phyloP scores from a whole-genome alignment of 495 filamentous ascomycete genomes.

The Xylaria grammica region DNA sequence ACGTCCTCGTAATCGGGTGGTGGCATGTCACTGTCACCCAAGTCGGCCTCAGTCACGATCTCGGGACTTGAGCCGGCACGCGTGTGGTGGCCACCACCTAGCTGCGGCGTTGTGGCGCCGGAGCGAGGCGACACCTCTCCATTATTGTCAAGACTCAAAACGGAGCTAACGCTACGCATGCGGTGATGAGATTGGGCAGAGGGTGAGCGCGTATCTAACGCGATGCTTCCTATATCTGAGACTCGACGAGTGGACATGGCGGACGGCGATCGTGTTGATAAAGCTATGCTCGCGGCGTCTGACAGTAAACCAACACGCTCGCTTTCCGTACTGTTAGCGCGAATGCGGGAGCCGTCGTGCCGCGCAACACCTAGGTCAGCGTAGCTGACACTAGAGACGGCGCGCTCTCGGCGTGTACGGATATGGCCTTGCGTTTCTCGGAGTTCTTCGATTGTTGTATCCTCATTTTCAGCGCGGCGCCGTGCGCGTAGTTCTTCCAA shows the following conservation, averaged over 20 bases:
- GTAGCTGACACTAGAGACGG: constrained; percentile 85
- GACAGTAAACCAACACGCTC: constrained; percentile 76
- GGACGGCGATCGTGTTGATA: constrained; percentile 37
- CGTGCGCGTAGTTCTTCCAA: constrained; percentile 62
- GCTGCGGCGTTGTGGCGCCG: constrained; percentile 42
- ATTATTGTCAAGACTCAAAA: constrained; percentile 53
- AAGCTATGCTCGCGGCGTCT: constrained; percentile 66
- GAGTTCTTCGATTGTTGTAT: constrained; percentile 52
- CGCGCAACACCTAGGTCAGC: constrained; percentile 83
- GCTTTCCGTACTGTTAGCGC: constrained; percentile 79
- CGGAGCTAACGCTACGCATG: constrained; percentile 50
- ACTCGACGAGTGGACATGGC: constrained; percentile 28
- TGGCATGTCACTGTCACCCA: constrained; percentile 55
- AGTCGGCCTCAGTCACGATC: constrained; percentile 48
- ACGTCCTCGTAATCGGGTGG: constrained; percentile 62
- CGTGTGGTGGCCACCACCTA: constrained; percentile 29
- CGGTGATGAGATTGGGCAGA: constrained; percentile 41
- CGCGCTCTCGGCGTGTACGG: constrained; percentile 66
- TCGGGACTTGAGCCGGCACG: constrained; percentile 46
- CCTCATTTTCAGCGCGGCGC: constrained; percentile 43
- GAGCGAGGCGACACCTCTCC: constrained; percentile 44
- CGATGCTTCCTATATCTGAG: constrained; percentile 6
- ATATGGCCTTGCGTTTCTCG: constrained; percentile 71
- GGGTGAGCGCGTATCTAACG: constrained; percentile 15
- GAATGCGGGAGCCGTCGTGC: constrained; percentile 85